Evolutionary conservation across 2,329 filamentous ascomycete genomes (phyloP).

Genomic region (Ascocoryne sarcoides): DNA sequence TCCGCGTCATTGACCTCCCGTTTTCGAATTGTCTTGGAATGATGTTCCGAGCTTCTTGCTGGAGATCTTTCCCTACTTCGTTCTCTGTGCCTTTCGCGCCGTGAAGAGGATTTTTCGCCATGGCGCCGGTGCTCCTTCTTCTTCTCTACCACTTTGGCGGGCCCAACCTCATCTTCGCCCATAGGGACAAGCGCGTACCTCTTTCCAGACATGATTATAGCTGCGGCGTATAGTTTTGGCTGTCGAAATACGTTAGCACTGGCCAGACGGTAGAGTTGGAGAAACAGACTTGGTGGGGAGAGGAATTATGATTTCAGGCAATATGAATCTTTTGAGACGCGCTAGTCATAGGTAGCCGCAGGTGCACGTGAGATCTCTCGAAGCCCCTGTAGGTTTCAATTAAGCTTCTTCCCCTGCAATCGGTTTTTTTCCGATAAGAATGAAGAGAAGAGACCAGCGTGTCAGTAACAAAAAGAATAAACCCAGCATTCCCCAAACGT

Average conservation of each 20-base stretch:
- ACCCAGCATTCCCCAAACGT: slow-evolving; percentile 7
- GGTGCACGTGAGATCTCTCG: not conserved
- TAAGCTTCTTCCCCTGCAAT: too few relatives aligned
- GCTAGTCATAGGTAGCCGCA: too few relatives aligned
- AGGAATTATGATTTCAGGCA: too few relatives aligned
- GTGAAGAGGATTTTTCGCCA: slow-evolving; percentile 30
- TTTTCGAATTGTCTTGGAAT: slow-evolving; percentile 42
- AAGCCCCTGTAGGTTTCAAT: too few relatives aligned
- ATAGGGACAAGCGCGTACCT: slow-evolving; percentile 60
- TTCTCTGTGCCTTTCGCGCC: slow-evolving; percentile 31
- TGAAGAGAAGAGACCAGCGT: slow-evolving; percentile 12
- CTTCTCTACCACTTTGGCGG: slow-evolving; percentile 42
- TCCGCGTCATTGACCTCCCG: slow-evolving; percentile 46
- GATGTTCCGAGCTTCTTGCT: slow-evolving; percentile 32
- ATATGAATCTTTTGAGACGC: too few relatives aligned
- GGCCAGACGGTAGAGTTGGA: not conserved
- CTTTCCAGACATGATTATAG: slow-evolving; percentile 36
- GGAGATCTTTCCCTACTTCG: slow-evolving; percentile 27
- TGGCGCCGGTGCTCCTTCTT: slow-evolving; percentile 34
- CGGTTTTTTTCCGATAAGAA: slow-evolving; percentile 6
- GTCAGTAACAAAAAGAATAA: slow-evolving; percentile 16
- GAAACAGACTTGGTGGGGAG: slow-evolving; percentile 1
- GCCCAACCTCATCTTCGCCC: slow-evolving; percentile 54
- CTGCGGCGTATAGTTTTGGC: not conserved
- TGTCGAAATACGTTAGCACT: not conserved